Percentiles rank a stretch among this genome's conserved stretches.
Evolutionary conservation across 257 asterid genomes (phyloP).

Genomic region (Ophiorrhiza pumila): DNA sequence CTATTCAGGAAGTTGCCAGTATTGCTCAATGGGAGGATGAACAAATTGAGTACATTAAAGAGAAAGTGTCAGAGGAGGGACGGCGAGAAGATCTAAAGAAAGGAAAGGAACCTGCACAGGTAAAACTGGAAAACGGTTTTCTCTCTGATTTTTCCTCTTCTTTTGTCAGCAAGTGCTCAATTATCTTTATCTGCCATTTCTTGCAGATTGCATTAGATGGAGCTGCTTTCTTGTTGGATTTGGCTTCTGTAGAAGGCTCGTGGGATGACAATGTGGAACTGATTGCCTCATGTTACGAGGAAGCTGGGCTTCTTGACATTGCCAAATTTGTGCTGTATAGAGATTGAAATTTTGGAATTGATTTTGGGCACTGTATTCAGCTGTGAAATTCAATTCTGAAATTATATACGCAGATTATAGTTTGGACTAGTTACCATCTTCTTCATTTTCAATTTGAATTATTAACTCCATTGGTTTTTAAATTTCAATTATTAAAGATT

Average conservation of each 20-base stretch:
- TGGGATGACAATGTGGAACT: constrained; percentile 71
- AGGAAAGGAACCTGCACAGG: constrained; percentile 95
- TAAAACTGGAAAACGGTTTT: constrained; percentile 12
- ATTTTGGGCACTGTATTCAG: not conserved
- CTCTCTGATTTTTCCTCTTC: not conserved
- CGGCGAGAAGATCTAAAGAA: constrained; percentile 75
- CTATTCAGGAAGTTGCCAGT: constrained; percentile 72
- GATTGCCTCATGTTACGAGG: constrained; percentile 73
- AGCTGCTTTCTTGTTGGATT: constrained; percentile 91
- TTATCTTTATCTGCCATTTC: constrained; percentile 5
- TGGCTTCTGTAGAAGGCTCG: constrained; percentile 83
- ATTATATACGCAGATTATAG: not conserved
- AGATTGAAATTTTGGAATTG: constrained; percentile 27
- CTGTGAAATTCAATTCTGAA: not conserved
- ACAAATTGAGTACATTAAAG: constrained; percentile 88
- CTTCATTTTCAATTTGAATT: not conserved
- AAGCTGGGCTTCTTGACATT: constrained; percentile 67
- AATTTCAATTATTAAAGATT: no score
- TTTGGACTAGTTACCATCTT: not conserved
- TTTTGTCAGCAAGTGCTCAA: not conserved
- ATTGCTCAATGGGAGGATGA: constrained; percentile 95
- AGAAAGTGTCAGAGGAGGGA: constrained; percentile 83
- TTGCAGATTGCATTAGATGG: constrained; percentile 78
- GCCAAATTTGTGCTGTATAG: constrained; percentile 69
- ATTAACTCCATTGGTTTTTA: not conserved